These are phyloP conservation scores for Theileria orientalis DNA, from an alignment of 169 alveolate genomes.

Conservation along the genomic window DNA sequence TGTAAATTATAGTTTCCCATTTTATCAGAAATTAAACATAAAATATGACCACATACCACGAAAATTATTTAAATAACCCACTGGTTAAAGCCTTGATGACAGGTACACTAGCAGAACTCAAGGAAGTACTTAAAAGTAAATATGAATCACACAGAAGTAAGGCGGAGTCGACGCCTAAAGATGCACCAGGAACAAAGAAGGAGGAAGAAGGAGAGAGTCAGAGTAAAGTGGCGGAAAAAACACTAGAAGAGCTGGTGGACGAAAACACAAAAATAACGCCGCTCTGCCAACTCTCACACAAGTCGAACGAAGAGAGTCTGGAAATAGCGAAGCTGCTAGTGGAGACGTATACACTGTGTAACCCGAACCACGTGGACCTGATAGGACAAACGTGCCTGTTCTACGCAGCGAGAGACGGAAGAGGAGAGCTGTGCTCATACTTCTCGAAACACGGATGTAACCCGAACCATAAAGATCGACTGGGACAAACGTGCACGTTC, in stretches of 20 bases:
- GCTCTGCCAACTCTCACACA: conserved; percentile 82
- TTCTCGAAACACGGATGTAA: conserved; percentile 84
- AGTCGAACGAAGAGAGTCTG: conserved; percentile 82
- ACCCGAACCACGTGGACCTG: conserved; percentile 80
- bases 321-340: conserved; percentile 79
- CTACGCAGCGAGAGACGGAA: conserved; percentile 93
- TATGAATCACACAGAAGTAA: neutral
- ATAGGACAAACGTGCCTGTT: conserved; percentile 89
- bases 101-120: conserved; percentile 18
- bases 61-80: conserved; percentile 50
- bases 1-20: neutral
- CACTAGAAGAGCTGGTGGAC: conserved; percentile 47
- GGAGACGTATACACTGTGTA: conserved; percentile 74
- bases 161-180: neutral
- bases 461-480: conserved; percentile 86
- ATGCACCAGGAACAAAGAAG: neutral
- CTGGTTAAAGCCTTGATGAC: conserved; percentile 22
- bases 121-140: conserved; percentile 5
- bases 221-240: conserved; percentile 1
- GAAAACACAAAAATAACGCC: conserved; percentile 78
- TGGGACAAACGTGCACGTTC: conserved; percentile 87
- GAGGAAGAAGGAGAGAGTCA: neutral
- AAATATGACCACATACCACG: conserved; percentile 46
- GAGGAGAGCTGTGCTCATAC: conserved; percentile 78
- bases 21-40: neutral